These are phyloP conservation scores for Wallacemonas sp. DNA, from an alignment of 208 protist genomes.

Conservation along the genomic window DNA sequence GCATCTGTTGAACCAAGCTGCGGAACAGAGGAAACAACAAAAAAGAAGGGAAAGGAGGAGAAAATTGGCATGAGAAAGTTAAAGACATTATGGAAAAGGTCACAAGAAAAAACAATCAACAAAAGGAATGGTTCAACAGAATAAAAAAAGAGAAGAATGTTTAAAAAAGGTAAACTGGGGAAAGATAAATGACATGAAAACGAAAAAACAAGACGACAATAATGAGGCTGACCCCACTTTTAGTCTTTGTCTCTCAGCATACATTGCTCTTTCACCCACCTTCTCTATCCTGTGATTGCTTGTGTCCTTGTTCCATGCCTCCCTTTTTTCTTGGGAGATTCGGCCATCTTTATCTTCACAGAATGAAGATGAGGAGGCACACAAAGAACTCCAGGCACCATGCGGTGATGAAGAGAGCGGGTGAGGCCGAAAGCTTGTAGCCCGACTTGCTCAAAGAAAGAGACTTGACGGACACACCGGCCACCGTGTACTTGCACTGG, in stretches of 20 bases:
- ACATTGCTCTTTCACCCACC: too few species aligned
- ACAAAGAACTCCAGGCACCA: conserved; percentile 36
- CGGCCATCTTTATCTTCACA: not conserved
- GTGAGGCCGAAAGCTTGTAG: conserved; percentile 21
- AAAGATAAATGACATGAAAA: not conserved
- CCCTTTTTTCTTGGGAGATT: too few species aligned
- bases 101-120: conserved; percentile 11
- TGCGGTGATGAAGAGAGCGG: conserved; percentile 36
- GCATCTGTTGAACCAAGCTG: too few species aligned
- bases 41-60: not conserved
- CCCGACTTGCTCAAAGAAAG: not conserved
- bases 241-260: too few species aligned
- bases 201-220: not conserved
- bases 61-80: not conserved
- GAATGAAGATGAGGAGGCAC: conserved; percentile 21
- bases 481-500: conserved; percentile 7
- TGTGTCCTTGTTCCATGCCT: too few species aligned
- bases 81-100: too few species aligned
- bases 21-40: too few species aligned
- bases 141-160: not conserved
- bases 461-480: not conserved
- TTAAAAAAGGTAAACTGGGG: not conserved
- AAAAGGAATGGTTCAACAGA: conserved; percentile 18
- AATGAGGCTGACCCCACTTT: not conserved
- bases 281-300: too few species aligned